phyloP scores from a whole-genome alignment of 148 eudicot genomes.

The Spergularia bocconei region DNA sequence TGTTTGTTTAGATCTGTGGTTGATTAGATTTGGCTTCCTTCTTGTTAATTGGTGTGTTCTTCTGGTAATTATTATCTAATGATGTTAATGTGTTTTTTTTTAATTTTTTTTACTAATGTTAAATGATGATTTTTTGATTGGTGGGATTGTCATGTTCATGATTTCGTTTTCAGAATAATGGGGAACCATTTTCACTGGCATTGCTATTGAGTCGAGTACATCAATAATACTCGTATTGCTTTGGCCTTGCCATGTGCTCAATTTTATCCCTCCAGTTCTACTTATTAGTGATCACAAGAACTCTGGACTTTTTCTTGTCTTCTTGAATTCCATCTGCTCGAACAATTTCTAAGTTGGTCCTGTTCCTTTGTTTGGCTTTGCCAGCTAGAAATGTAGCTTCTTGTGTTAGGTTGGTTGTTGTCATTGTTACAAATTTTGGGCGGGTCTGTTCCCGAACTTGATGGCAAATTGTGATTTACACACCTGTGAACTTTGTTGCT shows the following conservation, averaged over 20 bases:
- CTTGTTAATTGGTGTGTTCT: neutral
- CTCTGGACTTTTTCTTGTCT: neutral
- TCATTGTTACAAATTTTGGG: conserved; percentile 11
- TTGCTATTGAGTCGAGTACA: conserved; percentile 21
- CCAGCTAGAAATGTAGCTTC: neutral
- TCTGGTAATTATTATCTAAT: neutral
- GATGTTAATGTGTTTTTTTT: neutral
- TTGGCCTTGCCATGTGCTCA: conserved; percentile 13
- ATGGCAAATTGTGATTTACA: conserved; percentile 15
- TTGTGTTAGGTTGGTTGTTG: conserved; percentile 18
- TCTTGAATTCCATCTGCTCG: conserved; percentile 3
- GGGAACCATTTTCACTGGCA: conserved; percentile 5
- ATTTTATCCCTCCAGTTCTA: conserved; percentile 10
- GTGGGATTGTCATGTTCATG: conserved; percentile 20
- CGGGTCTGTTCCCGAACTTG: neutral
- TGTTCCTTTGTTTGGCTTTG: neutral
- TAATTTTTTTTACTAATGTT: neutral
- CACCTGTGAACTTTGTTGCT: neutral
- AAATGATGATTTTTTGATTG: neutral
- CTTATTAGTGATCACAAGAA: conserved; percentile 6
- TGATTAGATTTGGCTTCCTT: neutral
- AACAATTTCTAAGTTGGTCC: neutral
- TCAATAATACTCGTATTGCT: neutral
- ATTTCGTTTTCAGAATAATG: conserved; percentile 14
- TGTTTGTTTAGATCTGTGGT: conserved; percentile 7